These are phyloP conservation scores for Penstemon barbatus DNA, from an alignment of 257 asterid species.

Conservation along the genomic window DNA sequence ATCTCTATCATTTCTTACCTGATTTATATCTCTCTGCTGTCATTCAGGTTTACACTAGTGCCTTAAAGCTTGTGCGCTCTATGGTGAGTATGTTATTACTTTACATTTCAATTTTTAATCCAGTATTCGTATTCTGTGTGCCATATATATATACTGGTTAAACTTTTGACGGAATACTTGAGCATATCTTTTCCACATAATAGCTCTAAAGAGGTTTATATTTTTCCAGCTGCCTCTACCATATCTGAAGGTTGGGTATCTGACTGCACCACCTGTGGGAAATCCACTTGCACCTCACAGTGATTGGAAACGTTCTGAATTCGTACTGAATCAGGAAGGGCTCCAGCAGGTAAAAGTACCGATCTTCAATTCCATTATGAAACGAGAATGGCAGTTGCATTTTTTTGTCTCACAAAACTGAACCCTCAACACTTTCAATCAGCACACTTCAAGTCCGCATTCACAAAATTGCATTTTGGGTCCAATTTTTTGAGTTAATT, in stretches of 20 bases:
- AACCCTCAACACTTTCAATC: too few relatives aligned
- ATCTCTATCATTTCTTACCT: conserved; percentile 19
- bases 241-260: conserved; percentile 82
- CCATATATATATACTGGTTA: conserved; percentile 8
- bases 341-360: conserved; percentile 75
- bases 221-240: conserved; percentile 93
- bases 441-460: too few relatives aligned
- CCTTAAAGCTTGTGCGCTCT: conserved; percentile 96
- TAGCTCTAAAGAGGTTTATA: conserved; percentile 29
- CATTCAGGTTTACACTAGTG: conserved; percentile 90
- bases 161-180: not conserved
- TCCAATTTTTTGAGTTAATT: too few relatives aligned
- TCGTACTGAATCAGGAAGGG: conserved; percentile 85
- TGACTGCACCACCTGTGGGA: conserved; percentile 93
- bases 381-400: too few relatives aligned
- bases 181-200: conserved; percentile 1
- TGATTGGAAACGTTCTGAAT: conserved; percentile 87
- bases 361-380: not conserved
- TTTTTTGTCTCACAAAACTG: too few relatives aligned
- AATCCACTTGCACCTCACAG: conserved; percentile 86
- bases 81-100: conserved; percentile 62
- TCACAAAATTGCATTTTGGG: too few relatives aligned
- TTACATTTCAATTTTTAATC: conserved; percentile 17
- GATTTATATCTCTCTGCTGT: conserved; percentile 28
- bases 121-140: conserved; percentile 13